Percentiles rank a stretch among this genome's conserved stretches.
phyloP scores from a whole-genome alignment of 202 grass and related monocot genomes.

The Hordeum pubiflorum region DNA sequence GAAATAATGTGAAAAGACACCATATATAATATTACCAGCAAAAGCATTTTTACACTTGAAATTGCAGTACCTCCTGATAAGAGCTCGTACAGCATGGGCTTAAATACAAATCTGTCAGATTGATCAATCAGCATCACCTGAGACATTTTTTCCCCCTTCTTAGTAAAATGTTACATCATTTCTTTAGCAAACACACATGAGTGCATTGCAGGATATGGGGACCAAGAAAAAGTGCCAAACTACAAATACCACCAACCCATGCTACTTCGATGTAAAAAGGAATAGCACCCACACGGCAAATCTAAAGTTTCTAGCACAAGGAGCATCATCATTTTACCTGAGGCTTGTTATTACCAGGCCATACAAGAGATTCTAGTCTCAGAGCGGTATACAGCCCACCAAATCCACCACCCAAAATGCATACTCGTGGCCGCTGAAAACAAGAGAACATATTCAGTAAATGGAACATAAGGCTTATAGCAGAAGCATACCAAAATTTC shows the following conservation, averaged over 20 bases:
- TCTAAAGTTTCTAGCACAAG: background rate
- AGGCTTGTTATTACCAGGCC: constrained; percentile 77
- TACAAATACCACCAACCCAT: background rate
- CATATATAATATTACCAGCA: background rate
- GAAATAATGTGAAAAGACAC: constrained; percentile 7
- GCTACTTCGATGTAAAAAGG: background rate
- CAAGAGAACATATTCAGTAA: background rate
- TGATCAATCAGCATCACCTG: constrained; percentile 90
- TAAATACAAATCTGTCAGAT: constrained; percentile 98
- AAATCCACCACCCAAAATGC: constrained; percentile 97
- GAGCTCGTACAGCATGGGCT: constrained; percentile 89
- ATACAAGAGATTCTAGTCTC: constrained; percentile 92
- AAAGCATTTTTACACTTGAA: constrained; percentile 21
- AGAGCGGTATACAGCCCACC: constrained; percentile 92
- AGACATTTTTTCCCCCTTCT: constrained; percentile 10
- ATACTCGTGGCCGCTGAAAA: constrained; percentile 60
- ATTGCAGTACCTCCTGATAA: constrained; percentile 68
- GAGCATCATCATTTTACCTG: constrained; percentile 50
- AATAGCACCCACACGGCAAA: background rate
- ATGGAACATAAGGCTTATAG: background rate
- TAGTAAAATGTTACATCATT: constrained; percentile 6
- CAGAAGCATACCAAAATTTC: background rate
- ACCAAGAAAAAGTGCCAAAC: background rate
- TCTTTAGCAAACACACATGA: background rate
- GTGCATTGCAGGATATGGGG: background rate